Percentiles rank a stretch among this genome's conserved stretches.
Conservation (phyloP, 305 asterid species). For the Petunia hybrid region DNA sequence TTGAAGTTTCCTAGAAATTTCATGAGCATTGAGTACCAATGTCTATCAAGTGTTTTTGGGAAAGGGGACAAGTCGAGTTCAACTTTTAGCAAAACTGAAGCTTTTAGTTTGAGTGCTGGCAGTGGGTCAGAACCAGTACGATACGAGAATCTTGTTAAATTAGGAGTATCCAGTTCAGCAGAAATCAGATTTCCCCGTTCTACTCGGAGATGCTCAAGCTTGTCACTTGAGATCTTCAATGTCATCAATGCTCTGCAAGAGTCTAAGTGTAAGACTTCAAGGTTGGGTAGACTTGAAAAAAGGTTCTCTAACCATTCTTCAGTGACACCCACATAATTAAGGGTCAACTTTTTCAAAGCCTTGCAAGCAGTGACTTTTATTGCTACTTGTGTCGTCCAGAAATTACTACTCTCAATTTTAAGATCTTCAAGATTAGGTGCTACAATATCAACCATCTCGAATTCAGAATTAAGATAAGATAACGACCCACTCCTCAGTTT, state of each 20-base stretch:
- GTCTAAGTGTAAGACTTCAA: not conserved
- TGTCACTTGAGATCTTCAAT: not conserved
- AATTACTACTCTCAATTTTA: not conserved
- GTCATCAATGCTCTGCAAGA: not conserved
- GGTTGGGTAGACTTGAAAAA: constrained; percentile 14
- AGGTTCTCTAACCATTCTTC: not conserved
- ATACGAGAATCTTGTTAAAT: not conserved
- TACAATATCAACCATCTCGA: too few species aligned
- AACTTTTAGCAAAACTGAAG: not conserved
- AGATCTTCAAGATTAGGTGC: not conserved
- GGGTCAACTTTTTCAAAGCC: not conserved
- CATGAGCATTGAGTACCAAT: not conserved
- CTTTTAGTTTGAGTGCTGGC: not conserved
- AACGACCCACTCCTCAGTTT: too few species aligned
- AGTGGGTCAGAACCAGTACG: not conserved
- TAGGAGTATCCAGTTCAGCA: constrained; percentile 13
- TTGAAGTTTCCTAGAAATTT: constrained; percentile 12
- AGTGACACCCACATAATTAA: not conserved
- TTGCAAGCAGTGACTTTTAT: not conserved
- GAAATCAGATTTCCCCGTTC: not conserved
- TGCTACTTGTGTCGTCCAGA: not conserved
- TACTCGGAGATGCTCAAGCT: not conserved
- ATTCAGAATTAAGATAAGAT: too few species aligned
- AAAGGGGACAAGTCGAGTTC: not conserved
- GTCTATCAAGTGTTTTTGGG: not conserved